Conservation (phyloP, 257 asterid species). For the Solanum pimpinellifolium region DNA sequence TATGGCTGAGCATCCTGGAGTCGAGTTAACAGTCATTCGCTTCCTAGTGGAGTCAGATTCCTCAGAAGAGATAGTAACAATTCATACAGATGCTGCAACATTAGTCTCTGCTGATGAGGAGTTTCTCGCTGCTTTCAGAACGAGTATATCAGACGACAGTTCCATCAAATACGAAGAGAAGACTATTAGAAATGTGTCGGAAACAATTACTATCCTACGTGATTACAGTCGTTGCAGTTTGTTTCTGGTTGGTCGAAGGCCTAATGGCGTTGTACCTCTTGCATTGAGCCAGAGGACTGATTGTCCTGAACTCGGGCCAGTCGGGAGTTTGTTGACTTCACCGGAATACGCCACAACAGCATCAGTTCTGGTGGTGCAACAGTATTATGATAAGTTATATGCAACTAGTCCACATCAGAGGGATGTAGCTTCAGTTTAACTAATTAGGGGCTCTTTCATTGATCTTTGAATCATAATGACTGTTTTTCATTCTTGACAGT, state of each 20-base stretch:
- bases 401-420: not conserved
- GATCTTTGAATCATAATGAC: not conserved
- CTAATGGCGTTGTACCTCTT: slow-evolving; percentile 20
- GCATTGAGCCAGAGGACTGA: slow-evolving; percentile 11
- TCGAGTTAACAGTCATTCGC: slow-evolving; percentile 17
- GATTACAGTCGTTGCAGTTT: slow-evolving; percentile 20
- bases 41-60: slow-evolving; percentile 12
- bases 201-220: slow-evolving; percentile 6
- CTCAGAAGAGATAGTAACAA: slow-evolving; percentile 3
- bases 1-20: slow-evolving; percentile 61
- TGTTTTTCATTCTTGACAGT: not conserved
- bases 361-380: slow-evolving; percentile 41
- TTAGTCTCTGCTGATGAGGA: slow-evolving; percentile 14
- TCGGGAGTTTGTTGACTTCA: slow-evolving; percentile 24
- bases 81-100: not conserved
- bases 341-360: slow-evolving; percentile 21
- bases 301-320: slow-evolving; percentile 34
- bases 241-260: slow-evolving; percentile 33
- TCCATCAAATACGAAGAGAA: slow-evolving; percentile 16
- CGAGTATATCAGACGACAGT: not conserved
- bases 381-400: slow-evolving; percentile 2
- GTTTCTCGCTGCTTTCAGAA: slow-evolving; percentile 8
- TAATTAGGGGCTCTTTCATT: not conserved
- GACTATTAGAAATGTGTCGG: slow-evolving; percentile 1
- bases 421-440: not conserved